These are phyloP conservation scores for Neurospora cerealis DNA, from an alignment of 495 filamentous ascomycete genomes.

Conservation along the genomic window DNA sequence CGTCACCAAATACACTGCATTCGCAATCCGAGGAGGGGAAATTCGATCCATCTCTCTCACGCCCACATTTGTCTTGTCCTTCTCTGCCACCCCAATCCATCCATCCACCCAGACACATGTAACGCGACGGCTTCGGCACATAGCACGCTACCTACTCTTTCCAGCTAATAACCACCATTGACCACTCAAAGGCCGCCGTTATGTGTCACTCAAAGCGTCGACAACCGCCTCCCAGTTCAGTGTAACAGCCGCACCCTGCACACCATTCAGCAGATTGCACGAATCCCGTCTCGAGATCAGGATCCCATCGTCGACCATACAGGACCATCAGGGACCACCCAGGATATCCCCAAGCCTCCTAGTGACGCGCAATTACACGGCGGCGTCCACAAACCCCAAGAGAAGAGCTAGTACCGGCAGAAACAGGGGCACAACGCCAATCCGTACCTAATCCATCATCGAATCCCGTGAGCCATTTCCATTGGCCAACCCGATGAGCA, in stretches of 20 bases:
- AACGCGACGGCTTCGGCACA: neutral
- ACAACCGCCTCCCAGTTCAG: constrained; percentile 1
- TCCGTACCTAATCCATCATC: neutral
- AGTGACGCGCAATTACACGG: neutral
- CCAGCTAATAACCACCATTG: constrained; percentile 5
- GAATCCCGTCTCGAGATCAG: neutral
- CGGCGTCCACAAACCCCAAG: neutral
- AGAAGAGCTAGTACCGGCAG: neutral
- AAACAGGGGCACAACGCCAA: neutral
- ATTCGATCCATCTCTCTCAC: neutral
- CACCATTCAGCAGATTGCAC: neutral
- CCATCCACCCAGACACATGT: neutral
- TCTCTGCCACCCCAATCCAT: neutral
- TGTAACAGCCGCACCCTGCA: neutral
- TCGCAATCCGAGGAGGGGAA: neutral
- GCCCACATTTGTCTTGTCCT: neutral
- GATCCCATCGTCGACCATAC: neutral
- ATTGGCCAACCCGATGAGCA: neutral
- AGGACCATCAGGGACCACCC: neutral
- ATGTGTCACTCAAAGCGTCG: constrained; percentile 9
- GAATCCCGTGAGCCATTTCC: neutral
- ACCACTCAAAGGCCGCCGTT: constrained; percentile 14
- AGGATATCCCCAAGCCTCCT: neutral
- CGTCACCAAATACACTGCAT: neutral
- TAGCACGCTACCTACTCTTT: neutral